A percentile compares a stretch with the other conserved stretches of the same genome.
Conservation (phyloP, 176 grass and related monocot genomes). For the Luzula sylvatica region DNA sequence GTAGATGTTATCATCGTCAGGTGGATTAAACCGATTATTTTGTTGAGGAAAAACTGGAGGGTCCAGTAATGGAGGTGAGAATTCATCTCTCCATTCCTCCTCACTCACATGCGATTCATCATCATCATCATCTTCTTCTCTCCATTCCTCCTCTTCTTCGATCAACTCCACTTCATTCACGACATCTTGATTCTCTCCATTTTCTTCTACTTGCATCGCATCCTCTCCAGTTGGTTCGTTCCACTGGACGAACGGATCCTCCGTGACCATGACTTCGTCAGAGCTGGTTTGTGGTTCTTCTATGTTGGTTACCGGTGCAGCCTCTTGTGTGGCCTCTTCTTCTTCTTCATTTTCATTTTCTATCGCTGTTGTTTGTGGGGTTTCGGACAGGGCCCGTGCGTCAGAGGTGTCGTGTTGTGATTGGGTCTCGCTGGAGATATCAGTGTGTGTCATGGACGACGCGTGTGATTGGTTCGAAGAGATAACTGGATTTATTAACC, state of each 20-base stretch:
- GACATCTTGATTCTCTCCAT: constrained; percentile 31
- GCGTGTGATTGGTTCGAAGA: constrained; percentile 42
- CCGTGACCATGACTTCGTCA: background rate
- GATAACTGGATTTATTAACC: constrained; percentile 26
- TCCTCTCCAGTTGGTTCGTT: constrained; percentile 38
- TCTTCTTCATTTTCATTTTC: background rate
- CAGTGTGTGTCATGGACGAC: constrained; percentile 25
- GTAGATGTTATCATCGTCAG: constrained; percentile 93
- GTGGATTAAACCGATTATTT: constrained; percentile 62
- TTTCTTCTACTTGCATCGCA: constrained; percentile 44
- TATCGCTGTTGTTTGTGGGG: background rate
- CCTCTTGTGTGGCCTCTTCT: constrained; percentile 9
- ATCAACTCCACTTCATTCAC: constrained; percentile 26
- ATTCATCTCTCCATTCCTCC: constrained; percentile 83
- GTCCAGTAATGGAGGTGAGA: constrained; percentile 42
- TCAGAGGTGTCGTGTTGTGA: constrained; percentile 39
- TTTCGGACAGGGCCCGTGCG: background rate
- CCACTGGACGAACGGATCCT: constrained; percentile 38
- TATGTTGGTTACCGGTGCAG: background rate
- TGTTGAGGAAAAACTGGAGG: constrained; percentile 32
- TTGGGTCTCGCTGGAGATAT: constrained; percentile 28
- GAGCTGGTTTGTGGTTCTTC: background rate
- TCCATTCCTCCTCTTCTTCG: constrained; percentile 40
- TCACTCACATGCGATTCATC: constrained; percentile 59
- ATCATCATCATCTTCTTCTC: constrained; percentile 56